Evolutionary conservation across 495 filamentous ascomycete genomes (phyloP).

Genomic region (Gamarada debralockiae): DNA sequence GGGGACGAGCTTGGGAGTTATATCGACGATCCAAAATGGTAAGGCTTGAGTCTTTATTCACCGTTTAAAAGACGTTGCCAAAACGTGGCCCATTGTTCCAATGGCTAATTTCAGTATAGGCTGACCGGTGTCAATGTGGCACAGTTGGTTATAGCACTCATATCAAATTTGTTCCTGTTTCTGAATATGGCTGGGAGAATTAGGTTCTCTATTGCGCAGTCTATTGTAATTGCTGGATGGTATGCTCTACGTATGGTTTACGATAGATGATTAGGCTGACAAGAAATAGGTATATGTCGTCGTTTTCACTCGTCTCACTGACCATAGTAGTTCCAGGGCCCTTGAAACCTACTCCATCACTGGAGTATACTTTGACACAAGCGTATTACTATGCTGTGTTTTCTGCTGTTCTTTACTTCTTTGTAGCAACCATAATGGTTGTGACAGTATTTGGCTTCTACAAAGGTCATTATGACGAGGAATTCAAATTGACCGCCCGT

Average conservation of each 20-base stretch:
- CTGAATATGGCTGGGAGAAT: conserved; percentile 81
- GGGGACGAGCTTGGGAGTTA: conserved; percentile 25
- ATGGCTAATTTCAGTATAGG: conserved; percentile 37
- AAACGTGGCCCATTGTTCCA: neutral
- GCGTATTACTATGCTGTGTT: conserved; percentile 80
- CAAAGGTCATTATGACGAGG: conserved; percentile 57
- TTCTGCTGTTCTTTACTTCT: conserved; percentile 70
- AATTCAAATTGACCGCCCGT: conserved; percentile 67
- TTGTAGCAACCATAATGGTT: conserved; percentile 66
- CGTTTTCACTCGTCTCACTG: conserved; percentile 57
- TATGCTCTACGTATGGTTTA: conserved; percentile 10
- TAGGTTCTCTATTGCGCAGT: conserved; percentile 73
- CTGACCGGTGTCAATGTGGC: conserved; percentile 68
- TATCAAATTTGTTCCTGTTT: conserved; percentile 68
- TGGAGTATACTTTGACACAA: conserved; percentile 57
- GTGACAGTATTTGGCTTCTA: conserved; percentile 65
- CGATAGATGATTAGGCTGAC: neutral
- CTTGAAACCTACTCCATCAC: conserved; percentile 37
- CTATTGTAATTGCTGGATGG: conserved; percentile 59
- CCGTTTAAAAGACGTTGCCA: neutral
- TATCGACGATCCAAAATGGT: conserved; percentile 69
- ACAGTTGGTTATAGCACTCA: conserved; percentile 64
- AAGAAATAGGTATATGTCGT: conserved; percentile 51
- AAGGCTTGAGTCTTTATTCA: conserved; percentile 13
- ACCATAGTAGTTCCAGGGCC: conserved; percentile 50